phyloP scores from a whole-genome alignment of 257 asterid genomes.

The Mitragyna speciosa region DNA sequence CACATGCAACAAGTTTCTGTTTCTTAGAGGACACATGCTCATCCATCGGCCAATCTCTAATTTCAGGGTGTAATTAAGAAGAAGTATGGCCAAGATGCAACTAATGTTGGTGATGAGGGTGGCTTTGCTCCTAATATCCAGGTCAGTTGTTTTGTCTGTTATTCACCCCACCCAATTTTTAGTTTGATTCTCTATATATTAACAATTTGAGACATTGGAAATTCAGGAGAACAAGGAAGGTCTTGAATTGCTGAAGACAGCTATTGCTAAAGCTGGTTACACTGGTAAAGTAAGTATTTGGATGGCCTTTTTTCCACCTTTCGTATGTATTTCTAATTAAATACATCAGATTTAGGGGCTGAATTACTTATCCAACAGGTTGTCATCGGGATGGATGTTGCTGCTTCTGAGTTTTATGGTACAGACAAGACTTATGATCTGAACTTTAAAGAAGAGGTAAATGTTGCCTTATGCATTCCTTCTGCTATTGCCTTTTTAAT shows the following conservation, averaged over 20 bases:
- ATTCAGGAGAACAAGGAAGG: constrained; percentile 97
- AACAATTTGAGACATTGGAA: constrained; percentile 15
- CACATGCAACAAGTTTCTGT: not conserved
- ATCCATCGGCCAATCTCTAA: not conserved
- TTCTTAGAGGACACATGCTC: not conserved
- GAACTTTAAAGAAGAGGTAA: constrained; percentile 97
- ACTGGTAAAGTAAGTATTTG: constrained; percentile 60
- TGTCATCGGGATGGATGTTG: constrained; percentile 99
- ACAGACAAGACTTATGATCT: constrained; percentile 73
- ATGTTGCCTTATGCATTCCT: constrained; percentile 1
- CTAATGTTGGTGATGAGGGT: constrained; percentile 98
- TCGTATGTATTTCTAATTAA: not conserved
- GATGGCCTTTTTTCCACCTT: not conserved
- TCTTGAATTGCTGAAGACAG: constrained; percentile 93
- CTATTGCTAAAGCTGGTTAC: constrained; percentile 93
- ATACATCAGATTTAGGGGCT: not conserved
- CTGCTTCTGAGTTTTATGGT: constrained; percentile 94
- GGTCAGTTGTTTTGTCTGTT: constrained; percentile 32
- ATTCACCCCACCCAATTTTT: not conserved
- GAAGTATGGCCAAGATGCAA: constrained; percentile 96
- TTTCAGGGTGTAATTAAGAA: constrained; percentile 91
- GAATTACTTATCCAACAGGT: constrained; percentile 43
- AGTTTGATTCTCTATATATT: constrained; percentile 14
- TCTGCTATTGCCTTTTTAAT: not conserved
- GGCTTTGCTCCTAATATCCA: constrained; percentile 99